These are phyloP conservation scores for Pythium pyrilobum DNA, from an alignment of 352 stramenopile genomes.

Conservation along the genomic window DNA sequence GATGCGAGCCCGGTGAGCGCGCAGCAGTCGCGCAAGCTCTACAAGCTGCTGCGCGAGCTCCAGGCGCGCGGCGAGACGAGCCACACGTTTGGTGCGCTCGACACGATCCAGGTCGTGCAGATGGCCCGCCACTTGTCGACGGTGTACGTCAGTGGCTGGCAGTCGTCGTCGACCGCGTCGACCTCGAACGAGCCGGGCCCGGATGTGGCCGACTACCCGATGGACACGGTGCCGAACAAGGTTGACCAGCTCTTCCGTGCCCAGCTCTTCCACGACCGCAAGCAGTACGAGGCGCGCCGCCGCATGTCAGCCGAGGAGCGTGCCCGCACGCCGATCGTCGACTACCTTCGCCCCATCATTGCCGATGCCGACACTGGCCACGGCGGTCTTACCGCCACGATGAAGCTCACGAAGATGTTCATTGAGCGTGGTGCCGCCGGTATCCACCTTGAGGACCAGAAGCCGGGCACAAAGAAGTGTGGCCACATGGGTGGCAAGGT, in stretches of 20 bases:
- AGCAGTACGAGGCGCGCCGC: constrained; percentile 93
- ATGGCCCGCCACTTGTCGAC: constrained; percentile 93
- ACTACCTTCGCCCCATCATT: constrained; percentile 96
- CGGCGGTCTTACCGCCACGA: constrained; percentile 94
- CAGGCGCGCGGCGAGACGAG: constrained; percentile 73
- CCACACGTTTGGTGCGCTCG: constrained; percentile 85
- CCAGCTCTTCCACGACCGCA: constrained; percentile 96
- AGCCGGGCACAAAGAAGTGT: constrained; percentile 99
- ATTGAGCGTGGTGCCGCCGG: constrained; percentile 96
- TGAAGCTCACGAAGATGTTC: constrained; percentile 99
- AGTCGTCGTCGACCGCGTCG: constrained; percentile 93
- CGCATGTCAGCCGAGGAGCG: constrained; percentile 76
- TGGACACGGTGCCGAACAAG: constrained; percentile 98
- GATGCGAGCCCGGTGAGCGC: constrained; percentile 35
- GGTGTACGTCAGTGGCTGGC: constrained; percentile 98
- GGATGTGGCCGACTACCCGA: constrained; percentile 98
- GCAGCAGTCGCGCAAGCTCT: constrained; percentile 77
- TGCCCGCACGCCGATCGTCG: constrained; percentile 77
- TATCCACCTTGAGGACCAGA: constrained; percentile 99
- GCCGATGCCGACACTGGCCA: constrained; percentile 97
- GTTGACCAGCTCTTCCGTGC: constrained; percentile 97
- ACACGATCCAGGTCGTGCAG: constrained; percentile 95
- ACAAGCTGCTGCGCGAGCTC: constrained; percentile 83
- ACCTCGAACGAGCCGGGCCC: constrained; percentile 95
- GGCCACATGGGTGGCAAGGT: constrained; percentile 99